Base-by-base conservation (phyloP, 768 basidiomycete genomes). In the Tylopilus vinaceipallidus region DNA sequence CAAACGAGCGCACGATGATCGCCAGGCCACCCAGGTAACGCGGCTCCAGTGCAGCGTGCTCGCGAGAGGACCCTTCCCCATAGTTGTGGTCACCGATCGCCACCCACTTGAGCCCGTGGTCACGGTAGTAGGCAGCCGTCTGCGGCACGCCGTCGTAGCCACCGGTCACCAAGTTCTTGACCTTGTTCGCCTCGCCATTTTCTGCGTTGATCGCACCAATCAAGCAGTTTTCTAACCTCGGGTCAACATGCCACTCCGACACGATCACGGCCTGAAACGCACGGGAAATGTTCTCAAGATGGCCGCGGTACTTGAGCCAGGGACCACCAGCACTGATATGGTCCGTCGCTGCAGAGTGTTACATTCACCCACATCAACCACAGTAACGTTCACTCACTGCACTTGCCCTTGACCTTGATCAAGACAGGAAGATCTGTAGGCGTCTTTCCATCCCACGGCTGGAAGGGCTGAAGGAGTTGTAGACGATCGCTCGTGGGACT, bases 221-320 rank as follows among this genome's bases (percentile, higher is more conserved):
- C 68, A 98, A 73, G 75, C 93, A 95, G 79, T 98, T 98, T 71
- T 98, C 88, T 91, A 61, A 3, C 24, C 47, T 3, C 1, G 42
- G 42, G 9, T 56, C 32, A 57, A 45, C 42, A 53, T 29, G 12
- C 0, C 14, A 56, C 48, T 16, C 45, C 11, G 23, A 23, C 26
- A 32, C 6, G 12, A 33, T 10, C 30, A 22, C 42, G n/a, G 0
- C 30, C 9, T 42, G 19, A 13, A 3, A 78, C 84, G 54, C 54
- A 89, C 89, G 91, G 27, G 95, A 97, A 68, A 97, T 98, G 79
- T 98, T 98, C 71, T 97, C 81, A 64, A 98, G 85, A 73, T 98
- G 95, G 54, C 95, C 95, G 77, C 95, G 92, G 80, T 95, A 98
- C 76, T 98, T 98, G 76, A 98, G 83, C 95, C 95, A 98, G 38